These are phyloP conservation scores for Cyphellophora europaea DNA, from an alignment of 2,329 filamentous ascomycete species.

Conservation along the genomic window DNA sequence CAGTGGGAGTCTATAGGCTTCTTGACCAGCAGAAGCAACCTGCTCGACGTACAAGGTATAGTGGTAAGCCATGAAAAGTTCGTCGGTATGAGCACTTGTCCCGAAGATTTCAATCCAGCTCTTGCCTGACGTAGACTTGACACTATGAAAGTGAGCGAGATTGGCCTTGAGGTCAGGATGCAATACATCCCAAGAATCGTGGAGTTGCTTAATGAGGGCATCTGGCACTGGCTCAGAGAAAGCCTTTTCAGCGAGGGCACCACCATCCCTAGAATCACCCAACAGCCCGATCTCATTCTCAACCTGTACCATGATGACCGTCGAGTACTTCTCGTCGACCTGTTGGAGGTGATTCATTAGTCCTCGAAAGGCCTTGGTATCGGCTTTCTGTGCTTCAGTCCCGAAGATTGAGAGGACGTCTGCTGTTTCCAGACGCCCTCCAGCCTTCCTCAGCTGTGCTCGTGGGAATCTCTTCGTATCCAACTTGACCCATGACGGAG, in stretches of 20 bases:
- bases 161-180: conserved; percentile 19
- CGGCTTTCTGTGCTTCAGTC: conserved; percentile 25
- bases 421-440: conserved; percentile 15
- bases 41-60: conserved; percentile 32
- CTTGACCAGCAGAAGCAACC: conserved; percentile 32
- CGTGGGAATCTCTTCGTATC: conserved; percentile 9
- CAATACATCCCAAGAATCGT: conserved; percentile 10
- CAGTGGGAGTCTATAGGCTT: conserved; percentile 32
- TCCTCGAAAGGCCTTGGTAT: conserved; percentile 29
- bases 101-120: conserved; percentile 35
- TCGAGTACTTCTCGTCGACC: conserved; percentile 37
- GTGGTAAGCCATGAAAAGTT: conserved; percentile 41
- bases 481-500: conserved; percentile 30
- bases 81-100: conserved; percentile 27
- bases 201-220: conserved; percentile 25
- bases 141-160: conserved; percentile 20
- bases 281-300: conserved; percentile 47
- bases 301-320: conserved; percentile 49
- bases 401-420: conserved; percentile 30
- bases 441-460: background rate
- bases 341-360: conserved; percentile 33
- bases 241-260: conserved; percentile 28
- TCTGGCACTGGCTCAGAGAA: conserved; percentile 31
- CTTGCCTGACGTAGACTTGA: conserved; percentile 10
- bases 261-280: conserved; percentile 43